A percentile compares a stretch with the other conserved stretches of the same genome.
Evolutionary conservation across 1,139 yeast genomes (phyloP).

Genomic region (Pichia sp.): DNA sequence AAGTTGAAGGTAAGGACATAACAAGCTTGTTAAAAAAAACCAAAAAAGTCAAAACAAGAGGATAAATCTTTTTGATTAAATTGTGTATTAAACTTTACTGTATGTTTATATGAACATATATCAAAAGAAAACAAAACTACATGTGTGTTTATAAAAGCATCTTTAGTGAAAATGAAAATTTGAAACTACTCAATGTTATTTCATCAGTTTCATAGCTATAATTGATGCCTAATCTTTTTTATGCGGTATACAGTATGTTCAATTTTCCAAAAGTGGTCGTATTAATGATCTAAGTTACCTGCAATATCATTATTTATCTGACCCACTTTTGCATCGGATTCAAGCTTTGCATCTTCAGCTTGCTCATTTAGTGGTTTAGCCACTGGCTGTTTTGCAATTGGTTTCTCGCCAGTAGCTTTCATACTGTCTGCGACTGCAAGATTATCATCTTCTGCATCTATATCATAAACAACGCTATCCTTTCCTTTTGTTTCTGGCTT

Average conservation of each 20-base stretch:
- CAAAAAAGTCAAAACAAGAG: constrained; percentile 13
- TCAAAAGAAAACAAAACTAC: too few relatives aligned
- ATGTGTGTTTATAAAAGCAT: too few relatives aligned
- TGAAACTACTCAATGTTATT: too few relatives aligned
- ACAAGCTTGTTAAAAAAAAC: constrained; percentile 18
- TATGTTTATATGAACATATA: constrained; percentile 9
- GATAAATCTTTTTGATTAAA: not conserved
- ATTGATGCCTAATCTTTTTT: too few relatives aligned
- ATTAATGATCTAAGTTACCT: too few relatives aligned
- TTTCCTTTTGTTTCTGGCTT: not conserved
- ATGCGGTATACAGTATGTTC: too few relatives aligned
- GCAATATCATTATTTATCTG: constrained; percentile 5
- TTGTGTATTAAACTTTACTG: not conserved
- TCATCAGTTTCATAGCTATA: too few relatives aligned
- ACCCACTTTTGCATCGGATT: constrained; percentile 2
- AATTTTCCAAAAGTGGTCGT: too few relatives aligned
- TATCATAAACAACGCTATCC: not conserved
- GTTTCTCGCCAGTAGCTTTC: constrained; percentile 21
- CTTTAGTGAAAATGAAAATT: not conserved
- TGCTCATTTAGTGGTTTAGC: constrained; percentile 25
- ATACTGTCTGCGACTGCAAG: constrained; percentile 21
- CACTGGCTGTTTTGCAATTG: constrained; percentile 22
- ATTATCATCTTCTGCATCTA: constrained; percentile 17
- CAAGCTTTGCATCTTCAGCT: constrained; percentile 6
- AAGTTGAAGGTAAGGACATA: constrained; percentile 20